phyloP scores from a whole-genome alignment of 139 green algal species.

The Diplosphaera chodatii region DNA sequence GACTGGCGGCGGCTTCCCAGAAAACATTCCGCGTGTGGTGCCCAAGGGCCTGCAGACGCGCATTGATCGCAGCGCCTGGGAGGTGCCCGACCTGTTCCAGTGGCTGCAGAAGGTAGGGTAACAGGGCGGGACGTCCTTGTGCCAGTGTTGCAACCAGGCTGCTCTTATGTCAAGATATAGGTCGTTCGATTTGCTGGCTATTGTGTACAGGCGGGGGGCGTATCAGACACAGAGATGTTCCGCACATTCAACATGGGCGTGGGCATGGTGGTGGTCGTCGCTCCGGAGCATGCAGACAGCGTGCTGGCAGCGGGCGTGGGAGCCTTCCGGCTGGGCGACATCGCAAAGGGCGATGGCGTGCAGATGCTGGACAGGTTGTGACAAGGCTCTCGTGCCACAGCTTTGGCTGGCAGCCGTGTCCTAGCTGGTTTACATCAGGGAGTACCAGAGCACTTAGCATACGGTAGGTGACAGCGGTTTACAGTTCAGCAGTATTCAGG shows the following conservation, averaged over 20 bases:
- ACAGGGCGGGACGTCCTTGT: no score
- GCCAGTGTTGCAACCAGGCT: background rate
- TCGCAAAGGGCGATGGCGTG: background rate
- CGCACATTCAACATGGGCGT: conserved; percentile 98
- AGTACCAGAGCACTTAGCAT: no score
- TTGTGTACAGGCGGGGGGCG: conserved; percentile 51
- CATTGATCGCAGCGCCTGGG: conserved; percentile 61
- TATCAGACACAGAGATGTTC: conserved; percentile 87
- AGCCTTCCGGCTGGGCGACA: background rate
- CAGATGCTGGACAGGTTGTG: background rate
- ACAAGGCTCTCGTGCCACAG: no score
- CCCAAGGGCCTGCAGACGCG: conserved; percentile 72
- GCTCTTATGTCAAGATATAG: no score
- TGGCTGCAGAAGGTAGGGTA: conserved; percentile 66
- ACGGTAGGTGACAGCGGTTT: no score
- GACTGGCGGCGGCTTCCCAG: conserved; percentile 94
- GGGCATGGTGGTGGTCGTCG: conserved; percentile 85
- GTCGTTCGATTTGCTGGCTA: no score
- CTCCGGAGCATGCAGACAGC: conserved; percentile 34
- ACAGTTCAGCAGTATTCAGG: no score
- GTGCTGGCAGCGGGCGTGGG: conserved; percentile 9
- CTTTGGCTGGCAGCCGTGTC: no score
- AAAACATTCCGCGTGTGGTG: conserved; percentile 95
- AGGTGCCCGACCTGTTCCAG: conserved; percentile 58
- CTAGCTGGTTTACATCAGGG: no score